Conservation (phyloP, 2,329 filamentous ascomycete genomes). For the Rhynchosporium agropyri region DNA sequence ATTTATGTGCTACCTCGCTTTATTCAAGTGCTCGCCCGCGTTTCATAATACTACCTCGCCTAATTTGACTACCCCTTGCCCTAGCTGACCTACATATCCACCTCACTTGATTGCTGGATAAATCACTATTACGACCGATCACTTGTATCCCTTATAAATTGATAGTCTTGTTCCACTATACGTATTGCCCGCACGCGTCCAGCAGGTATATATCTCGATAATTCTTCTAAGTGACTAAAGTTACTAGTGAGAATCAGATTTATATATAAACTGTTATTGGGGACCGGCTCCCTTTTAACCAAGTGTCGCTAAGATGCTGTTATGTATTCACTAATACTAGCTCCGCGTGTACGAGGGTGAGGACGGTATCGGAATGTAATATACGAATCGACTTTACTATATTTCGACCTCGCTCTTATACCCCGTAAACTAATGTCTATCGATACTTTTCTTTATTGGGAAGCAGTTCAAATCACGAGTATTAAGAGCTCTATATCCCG, state of each 20-base stretch:
- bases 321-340: constrained; percentile 23
- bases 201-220: constrained; percentile 11
- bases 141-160: not conserved
- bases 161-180: constrained; percentile 2
- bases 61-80: constrained; percentile 10
- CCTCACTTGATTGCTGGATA: constrained; percentile 9
- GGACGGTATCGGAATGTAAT: constrained; percentile 21
- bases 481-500: constrained; percentile 25
- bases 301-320: constrained; percentile 11
- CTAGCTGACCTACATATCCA: constrained; percentile 7
- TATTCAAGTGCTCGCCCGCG: not conserved
- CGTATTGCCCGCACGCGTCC: not conserved
- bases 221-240: not conserved
- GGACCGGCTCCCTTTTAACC: not conserved
- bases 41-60: not conserved
- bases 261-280: not conserved
- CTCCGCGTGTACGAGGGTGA: constrained; percentile 25
- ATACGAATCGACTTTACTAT: constrained; percentile 25
- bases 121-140: constrained; percentile 4
- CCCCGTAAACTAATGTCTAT: constrained; percentile 28
- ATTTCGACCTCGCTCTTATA: constrained; percentile 25
- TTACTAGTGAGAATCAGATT: constrained; percentile 2
- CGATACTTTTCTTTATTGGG: constrained; percentile 26
- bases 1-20: constrained; percentile 1
- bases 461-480: constrained; percentile 22